phyloP scores from a whole-genome alignment of 768 basidiomycete genomes.

The Boletus vinaceobasis region DNA sequence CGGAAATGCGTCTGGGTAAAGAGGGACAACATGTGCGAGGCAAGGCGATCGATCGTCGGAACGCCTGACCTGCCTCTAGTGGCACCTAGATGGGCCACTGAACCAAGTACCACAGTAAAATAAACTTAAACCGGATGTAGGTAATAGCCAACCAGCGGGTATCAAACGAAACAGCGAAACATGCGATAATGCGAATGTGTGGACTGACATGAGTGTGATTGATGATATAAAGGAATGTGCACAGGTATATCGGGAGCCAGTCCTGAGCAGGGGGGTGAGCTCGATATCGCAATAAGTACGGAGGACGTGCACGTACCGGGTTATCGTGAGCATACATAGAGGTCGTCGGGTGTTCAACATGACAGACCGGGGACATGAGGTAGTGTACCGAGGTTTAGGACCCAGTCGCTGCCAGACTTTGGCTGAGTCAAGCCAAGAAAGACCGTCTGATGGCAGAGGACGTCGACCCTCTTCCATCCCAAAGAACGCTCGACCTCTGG shows the following conservation, averaged over 20 bases:
- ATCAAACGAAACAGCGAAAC: slow-evolving; percentile 5
- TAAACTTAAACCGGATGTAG: slow-evolving; percentile 9
- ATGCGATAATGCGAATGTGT: slow-evolving; percentile 15
- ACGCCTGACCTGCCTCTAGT: slow-evolving; percentile 5
- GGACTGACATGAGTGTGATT: slow-evolving; percentile 10
- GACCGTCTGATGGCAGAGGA: slow-evolving; percentile 48
- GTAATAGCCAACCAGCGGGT: slow-evolving; percentile 7
- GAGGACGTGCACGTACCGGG: slow-evolving; percentile 13
- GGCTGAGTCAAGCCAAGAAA: slow-evolving; percentile 50
- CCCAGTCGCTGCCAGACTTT: slow-evolving; percentile 35
- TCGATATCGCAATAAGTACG: too few species aligned
- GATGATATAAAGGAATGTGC: slow-evolving; percentile 18
- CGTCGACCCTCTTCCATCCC: slow-evolving; percentile 56
- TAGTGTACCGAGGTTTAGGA: slow-evolving; percentile 28
- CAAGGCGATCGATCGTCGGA: background rate
- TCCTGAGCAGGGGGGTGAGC: slow-evolving; percentile 16
- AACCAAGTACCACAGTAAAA: slow-evolving; percentile 6
- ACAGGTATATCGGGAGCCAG: slow-evolving; percentile 17
- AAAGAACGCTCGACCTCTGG: slow-evolving; percentile 40
- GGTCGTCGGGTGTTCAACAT: slow-evolving; percentile 4
- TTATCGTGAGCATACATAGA: slow-evolving; percentile 12
- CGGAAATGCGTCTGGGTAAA: background rate
- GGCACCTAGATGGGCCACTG: slow-evolving; percentile 5
- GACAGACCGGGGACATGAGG: slow-evolving; percentile 5
- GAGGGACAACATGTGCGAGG: background rate